Percentiles rank a stretch among this genome's conserved stretches.
Evolutionary conservation across 2,329 filamentous ascomycete species (phyloP).

Genomic region (Ilyonectria destructans): DNA sequence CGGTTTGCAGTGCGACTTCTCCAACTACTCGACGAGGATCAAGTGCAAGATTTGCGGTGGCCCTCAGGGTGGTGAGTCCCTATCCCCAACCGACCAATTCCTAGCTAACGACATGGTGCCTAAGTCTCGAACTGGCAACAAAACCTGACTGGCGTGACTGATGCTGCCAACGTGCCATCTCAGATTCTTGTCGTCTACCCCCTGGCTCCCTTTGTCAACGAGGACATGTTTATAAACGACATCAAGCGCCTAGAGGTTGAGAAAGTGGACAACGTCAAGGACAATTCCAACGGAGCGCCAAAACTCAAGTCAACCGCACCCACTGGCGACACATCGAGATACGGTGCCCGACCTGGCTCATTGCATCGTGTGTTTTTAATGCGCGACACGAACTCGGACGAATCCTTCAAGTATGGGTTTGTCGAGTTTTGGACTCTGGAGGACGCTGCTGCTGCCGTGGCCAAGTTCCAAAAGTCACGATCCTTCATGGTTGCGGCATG

Average conservation of each 20-base stretch:
- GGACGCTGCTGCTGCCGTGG: constrained; percentile 82
- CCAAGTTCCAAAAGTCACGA: constrained; percentile 80
- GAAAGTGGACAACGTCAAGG: constrained; percentile 67
- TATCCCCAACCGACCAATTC: neutral
- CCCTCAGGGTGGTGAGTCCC: constrained; percentile 50
- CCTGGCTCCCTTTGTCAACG: constrained; percentile 79
- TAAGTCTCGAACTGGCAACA: constrained; percentile 51
- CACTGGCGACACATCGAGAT: constrained; percentile 69
- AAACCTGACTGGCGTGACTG: constrained; percentile 65
- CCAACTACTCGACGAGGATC: constrained; percentile 57
- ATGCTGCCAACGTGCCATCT: constrained; percentile 72
- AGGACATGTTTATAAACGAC: constrained; percentile 81
- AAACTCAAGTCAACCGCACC: constrained; percentile 75
- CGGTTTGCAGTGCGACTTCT: constrained; percentile 56
- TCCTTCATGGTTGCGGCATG: constrained; percentile 85
- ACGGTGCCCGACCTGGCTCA: constrained; percentile 82
- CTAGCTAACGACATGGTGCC: constrained; percentile 16
- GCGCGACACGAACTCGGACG: constrained; percentile 79
- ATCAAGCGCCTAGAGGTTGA: constrained; percentile 81
- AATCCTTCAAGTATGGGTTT: constrained; percentile 87
- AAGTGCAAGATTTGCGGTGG: constrained; percentile 59
- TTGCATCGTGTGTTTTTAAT: constrained; percentile 84
- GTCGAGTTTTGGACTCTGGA: constrained; percentile 85
- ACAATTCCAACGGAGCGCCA: constrained; percentile 62
- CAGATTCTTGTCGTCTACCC: constrained; percentile 85